phyloP scores from a whole-genome alignment of 805 yeast species.

The Tetrapisispora nanseiensis region DNA sequence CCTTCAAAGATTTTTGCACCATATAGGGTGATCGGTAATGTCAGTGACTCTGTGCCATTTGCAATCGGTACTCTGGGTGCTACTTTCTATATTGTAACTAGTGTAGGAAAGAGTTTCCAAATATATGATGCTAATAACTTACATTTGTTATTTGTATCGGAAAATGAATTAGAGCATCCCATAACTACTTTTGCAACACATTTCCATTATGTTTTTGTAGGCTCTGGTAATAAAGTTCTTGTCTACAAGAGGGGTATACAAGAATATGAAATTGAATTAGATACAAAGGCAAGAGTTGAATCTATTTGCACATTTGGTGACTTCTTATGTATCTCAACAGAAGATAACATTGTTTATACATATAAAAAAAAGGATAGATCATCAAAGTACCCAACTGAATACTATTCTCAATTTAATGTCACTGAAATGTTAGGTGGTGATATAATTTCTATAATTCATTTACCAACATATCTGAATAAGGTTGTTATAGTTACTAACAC shows the following conservation, averaged over 20 bases:
- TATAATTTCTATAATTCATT: slow-evolving; percentile 52
- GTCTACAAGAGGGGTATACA: slow-evolving; percentile 74
- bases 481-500: slow-evolving; percentile 70
- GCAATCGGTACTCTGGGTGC: slow-evolving; percentile 83
- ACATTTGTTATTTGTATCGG: slow-evolving; percentile 78
- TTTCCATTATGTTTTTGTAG: slow-evolving; percentile 74
- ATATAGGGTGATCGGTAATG: slow-evolving; percentile 81
- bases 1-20: slow-evolving; percentile 70
- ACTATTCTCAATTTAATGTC: slow-evolving; percentile 52
- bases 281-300: slow-evolving; percentile 31
- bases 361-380: slow-evolving; percentile 37
- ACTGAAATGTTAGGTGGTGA: slow-evolving; percentile 55
- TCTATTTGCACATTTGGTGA: slow-evolving; percentile 67
- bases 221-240: slow-evolving; percentile 61
- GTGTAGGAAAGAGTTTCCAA: slow-evolving; percentile 84
- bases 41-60: slow-evolving; percentile 78
- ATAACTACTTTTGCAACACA: slow-evolving; percentile 71
- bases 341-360: slow-evolving; percentile 38
- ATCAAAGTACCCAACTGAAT: slow-evolving; percentile 44
- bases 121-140: slow-evolving; percentile 85
- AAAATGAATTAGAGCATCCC: slow-evolving; percentile 57
- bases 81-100: slow-evolving; percentile 77
- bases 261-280: slow-evolving; percentile 30
- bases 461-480: slow-evolving; percentile 89
- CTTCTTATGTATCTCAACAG: slow-evolving; percentile 51